Conservation (phyloP, 208 protist species). For the Trypanosoma avium region DNA sequence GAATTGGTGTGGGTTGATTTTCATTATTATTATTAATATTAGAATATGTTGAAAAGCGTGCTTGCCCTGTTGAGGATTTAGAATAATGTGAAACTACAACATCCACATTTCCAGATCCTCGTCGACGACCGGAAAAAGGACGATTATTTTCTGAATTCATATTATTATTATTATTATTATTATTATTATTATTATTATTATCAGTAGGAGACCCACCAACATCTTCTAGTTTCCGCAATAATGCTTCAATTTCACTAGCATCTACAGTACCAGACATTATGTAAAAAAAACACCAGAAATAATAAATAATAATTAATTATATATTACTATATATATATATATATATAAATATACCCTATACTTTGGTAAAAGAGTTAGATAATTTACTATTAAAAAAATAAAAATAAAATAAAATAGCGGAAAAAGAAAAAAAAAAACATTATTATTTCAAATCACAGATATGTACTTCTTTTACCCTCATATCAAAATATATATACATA, state of each 20-base stretch:
- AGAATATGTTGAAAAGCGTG: conserved; percentile 47
- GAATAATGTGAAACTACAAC: not conserved
- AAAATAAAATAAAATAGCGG: too few relatives aligned
- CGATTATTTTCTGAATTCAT: not conserved
- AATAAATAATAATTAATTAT: not conserved
- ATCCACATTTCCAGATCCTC: conserved; percentile 13
- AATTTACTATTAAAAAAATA: too few relatives aligned
- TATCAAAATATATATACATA: too few relatives aligned
- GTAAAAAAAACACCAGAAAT: too few relatives aligned
- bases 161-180: not conserved
- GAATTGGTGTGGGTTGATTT: conserved; percentile 12
- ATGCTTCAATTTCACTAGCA: conserved; percentile 47
- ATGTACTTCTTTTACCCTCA: too few relatives aligned
- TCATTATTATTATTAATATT: conserved; percentile 3
- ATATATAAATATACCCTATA: too few relatives aligned
- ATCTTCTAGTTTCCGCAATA: conserved; percentile 64
- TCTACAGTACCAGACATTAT: conserved; percentile 14
- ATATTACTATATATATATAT: conserved; percentile 13
- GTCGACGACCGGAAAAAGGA: not conserved
- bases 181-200: not conserved
- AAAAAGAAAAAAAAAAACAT: too few relatives aligned
- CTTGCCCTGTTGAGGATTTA: not conserved
- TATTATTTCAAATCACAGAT: too few relatives aligned
- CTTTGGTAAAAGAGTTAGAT: too few relatives aligned
- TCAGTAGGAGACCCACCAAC: conserved; percentile 20